Conservation (phyloP, 2,329 filamentous ascomycete genomes). For the Microcyclospora pomicola region DNA sequence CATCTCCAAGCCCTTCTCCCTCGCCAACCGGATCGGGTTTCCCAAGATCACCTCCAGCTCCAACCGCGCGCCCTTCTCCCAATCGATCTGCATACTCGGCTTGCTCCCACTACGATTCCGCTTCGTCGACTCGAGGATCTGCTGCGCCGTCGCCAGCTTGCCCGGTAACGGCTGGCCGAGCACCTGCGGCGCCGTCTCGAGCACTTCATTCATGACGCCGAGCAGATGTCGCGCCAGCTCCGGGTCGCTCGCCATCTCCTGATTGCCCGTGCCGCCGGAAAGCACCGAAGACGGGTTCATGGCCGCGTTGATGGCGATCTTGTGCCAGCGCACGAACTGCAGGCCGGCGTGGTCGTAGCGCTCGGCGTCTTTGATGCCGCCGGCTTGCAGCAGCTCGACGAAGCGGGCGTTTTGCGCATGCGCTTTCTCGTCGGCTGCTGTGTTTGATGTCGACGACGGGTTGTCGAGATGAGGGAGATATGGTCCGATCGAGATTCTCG, state of each 20-base stretch:
- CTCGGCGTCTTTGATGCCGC: conserved; percentile 52
- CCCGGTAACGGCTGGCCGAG: conserved; percentile 47
- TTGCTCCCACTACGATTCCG: conserved; percentile 48
- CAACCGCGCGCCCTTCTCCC: conserved; percentile 51
- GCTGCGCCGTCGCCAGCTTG: conserved; percentile 48
- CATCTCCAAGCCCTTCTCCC: conserved; percentile 49
- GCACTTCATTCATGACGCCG: conserved; percentile 57
- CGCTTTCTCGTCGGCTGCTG: conserved; percentile 11
- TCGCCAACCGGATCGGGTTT: conserved; percentile 53
- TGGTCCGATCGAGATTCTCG: conserved; percentile 54
- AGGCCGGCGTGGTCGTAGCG: conserved; percentile 51
- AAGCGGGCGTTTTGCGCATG: conserved; percentile 34
- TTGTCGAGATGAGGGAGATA: conserved; percentile 41
- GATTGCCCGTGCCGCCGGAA: conserved; percentile 49
- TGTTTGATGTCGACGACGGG: conserved; percentile 11
- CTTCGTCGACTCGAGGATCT: conserved; percentile 48
- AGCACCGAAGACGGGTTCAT: conserved; percentile 63
- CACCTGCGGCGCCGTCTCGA: conserved; percentile 48
- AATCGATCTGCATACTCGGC: conserved; percentile 54
- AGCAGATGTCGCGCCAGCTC: conserved; percentile 49
- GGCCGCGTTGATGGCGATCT: conserved; percentile 61
- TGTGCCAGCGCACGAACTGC: conserved; percentile 61
- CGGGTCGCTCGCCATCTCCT: conserved; percentile 49
- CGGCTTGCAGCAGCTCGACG: conserved; percentile 42
- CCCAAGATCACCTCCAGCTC: conserved; percentile 62